Evolutionary conservation across 495 filamentous ascomycete species (phyloP).

Genomic region (Xylaria flabelliformis): DNA sequence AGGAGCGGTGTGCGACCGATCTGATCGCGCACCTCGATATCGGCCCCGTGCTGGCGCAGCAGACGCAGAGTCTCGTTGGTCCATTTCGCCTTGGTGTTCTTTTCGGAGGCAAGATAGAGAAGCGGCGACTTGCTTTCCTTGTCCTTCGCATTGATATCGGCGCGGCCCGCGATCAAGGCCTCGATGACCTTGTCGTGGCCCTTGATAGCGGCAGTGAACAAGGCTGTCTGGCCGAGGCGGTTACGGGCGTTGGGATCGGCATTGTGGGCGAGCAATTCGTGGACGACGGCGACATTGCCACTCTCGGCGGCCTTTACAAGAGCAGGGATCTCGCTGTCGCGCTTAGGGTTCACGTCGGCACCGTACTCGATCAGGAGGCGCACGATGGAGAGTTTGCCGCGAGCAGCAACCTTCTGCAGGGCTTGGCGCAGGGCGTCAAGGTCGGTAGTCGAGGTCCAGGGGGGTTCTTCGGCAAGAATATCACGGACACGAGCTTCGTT

Average conservation of each 20-base stretch:
- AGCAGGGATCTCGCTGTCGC: constrained; percentile 38
- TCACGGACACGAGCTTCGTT: constrained; percentile 44
- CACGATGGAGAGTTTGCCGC: constrained; percentile 59
- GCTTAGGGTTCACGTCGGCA: constrained; percentile 58
- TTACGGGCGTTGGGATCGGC: constrained; percentile 42
- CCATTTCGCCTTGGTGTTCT: constrained; percentile 41
- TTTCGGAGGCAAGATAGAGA: constrained; percentile 42
- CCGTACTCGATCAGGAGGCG: constrained; percentile 59
- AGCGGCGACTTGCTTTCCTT: constrained; percentile 40
- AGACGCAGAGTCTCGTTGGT: constrained; percentile 39
- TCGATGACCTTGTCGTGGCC: constrained; percentile 59
- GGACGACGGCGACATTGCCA: constrained; percentile 39
- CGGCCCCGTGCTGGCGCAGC: constrained; percentile 47
- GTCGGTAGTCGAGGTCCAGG: constrained; percentile 39
- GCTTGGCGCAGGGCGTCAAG: constrained; percentile 44
- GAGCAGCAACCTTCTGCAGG: constrained; percentile 65
- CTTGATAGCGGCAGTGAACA: constrained; percentile 67
- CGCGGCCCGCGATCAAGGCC: constrained; percentile 55
- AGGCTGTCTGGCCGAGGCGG: constrained; percentile 49
- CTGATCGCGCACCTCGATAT: constrained; percentile 51
- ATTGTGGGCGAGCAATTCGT: constrained; percentile 35
- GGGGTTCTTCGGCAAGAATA: constrained; percentile 39
- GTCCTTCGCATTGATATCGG: constrained; percentile 56
- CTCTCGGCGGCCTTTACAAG: constrained; percentile 43
- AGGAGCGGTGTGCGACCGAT: constrained; percentile 65